Base-by-base conservation (phyloP, 2,329 filamentous ascomycete species). In the Fusarium drepaniforme region DNA sequence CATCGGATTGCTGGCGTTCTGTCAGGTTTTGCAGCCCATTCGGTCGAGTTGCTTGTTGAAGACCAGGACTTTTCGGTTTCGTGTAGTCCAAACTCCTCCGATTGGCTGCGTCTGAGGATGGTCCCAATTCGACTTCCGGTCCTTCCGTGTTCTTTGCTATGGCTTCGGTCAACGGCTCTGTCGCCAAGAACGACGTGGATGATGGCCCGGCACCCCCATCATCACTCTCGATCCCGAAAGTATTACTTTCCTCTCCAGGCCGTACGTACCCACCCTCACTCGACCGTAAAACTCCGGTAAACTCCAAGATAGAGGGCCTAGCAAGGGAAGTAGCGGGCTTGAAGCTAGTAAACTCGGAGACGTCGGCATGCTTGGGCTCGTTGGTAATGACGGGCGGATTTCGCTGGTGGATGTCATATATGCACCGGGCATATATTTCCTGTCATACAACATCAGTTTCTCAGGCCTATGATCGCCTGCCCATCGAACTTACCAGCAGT, bases 271-370 rank as follows among this genome's bases (percentile, higher is more conserved):
- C 68, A 13, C 40, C 46, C 6, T 30, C 35, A 12, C 44, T 40
- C 2, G 58, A 64, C 7, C 71, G 21, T 23, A 71, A 46, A 15
- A 73, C 25, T 0, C 58, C 68, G 12, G 63, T 69, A 25, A 73
- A 73, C 37, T 73, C 65, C 4, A 68, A 21, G 23, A 73, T 73
- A 3, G 71, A 35, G 1, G 68, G 16, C 35, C 62, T 64, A 6
- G 71, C 62, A 11, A 61, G 53, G 1, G 30, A 46, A 8, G 61
- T 37, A 15, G 23, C 64, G 30, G 25, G 28, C 23, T 30, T 68
- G 28, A 68, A 68, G 35, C 18, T 46, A 23, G 37, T 66, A 9
- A 71, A 56, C 16, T 60, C 33, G 1, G 37, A 18, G 2, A 58
- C 21, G 11, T 64, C 44, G 12, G 53, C 65, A 37, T 46, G 21